phyloP scores from a whole-genome alignment of 2,329 filamentous ascomycete genomes.

The Nigrospora sphaerica region DNA sequence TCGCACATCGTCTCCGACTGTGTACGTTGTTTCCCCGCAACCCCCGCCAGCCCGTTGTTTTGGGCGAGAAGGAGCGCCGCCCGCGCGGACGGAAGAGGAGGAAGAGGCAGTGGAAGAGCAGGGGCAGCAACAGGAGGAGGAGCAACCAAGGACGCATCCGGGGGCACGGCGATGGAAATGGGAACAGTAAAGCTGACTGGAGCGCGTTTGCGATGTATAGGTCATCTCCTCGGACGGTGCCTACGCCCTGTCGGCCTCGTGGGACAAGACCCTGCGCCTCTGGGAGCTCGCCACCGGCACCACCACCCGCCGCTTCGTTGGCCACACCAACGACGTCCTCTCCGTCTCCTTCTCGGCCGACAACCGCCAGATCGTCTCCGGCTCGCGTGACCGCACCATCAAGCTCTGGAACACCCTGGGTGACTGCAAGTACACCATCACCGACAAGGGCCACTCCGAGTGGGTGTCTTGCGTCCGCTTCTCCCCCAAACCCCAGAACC shows the following conservation, averaged over 20 bases:
- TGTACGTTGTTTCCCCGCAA: conserved; percentile 54
- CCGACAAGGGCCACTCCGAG: conserved; percentile 99
- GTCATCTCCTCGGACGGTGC: conserved; percentile 99
- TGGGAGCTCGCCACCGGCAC: conserved; percentile 98
- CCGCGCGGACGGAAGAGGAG: no score
- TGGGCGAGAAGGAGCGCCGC: neutral
- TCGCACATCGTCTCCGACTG: conserved; percentile 99
- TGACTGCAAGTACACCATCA: conserved; percentile 99
- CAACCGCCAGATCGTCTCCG: conserved; percentile 99
- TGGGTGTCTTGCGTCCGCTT: conserved; percentile 99
- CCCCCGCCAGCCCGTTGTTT: neutral
- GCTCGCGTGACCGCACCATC: conserved; percentile 96
- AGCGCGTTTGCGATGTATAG: conserved; percentile 38
- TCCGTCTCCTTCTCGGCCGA: conserved; percentile 99
- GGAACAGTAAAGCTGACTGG: conserved; percentile 13
- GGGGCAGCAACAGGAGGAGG: no score
- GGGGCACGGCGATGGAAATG: no score
- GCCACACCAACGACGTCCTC: conserved; percentile 98
- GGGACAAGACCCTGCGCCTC: conserved; percentile 99
- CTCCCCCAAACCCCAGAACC: conserved; percentile 99
- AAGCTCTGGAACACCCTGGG: conserved; percentile 99
- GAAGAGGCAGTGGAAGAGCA: no score
- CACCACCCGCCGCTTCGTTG: conserved; percentile 97
- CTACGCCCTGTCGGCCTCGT: conserved; percentile 96
- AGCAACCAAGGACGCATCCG: no score